Conservation (phyloP, 345 rosid genomes). For the Firmiana major region DNA sequence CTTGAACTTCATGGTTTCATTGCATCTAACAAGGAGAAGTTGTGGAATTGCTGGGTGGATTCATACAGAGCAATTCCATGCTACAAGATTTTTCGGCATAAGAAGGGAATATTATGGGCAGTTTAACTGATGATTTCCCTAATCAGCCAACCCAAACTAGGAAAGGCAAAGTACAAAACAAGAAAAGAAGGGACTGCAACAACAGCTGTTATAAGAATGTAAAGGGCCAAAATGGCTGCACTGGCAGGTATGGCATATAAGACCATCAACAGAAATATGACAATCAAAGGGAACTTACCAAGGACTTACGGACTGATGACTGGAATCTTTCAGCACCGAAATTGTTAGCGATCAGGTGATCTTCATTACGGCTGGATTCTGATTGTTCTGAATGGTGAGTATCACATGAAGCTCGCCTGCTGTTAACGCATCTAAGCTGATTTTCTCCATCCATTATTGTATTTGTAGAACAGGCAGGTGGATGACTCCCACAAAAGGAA, state of each 20-base stretch:
- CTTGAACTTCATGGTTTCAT: neutral
- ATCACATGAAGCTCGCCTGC: conserved; percentile 1
- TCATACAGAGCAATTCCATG: conserved; percentile 5
- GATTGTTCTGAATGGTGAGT: neutral
- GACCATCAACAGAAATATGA: conserved; percentile 45
- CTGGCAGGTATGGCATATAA: conserved; percentile 62
- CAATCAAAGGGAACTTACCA: conserved; percentile 64
- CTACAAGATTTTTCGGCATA: neutral
- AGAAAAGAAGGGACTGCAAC: conserved; percentile 63
- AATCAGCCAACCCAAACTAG: conserved; percentile 61
- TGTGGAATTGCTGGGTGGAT: conserved; percentile 1
- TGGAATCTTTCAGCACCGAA: conserved; percentile 37
- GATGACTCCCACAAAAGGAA: conserved; percentile 21
- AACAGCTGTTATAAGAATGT: conserved; percentile 47
- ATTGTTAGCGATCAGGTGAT: conserved; percentile 12
- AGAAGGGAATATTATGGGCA: neutral
- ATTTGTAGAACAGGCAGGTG: conserved; percentile 13
- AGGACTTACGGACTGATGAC: conserved; percentile 42
- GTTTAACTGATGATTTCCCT: conserved; percentile 51
- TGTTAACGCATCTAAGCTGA: conserved; percentile 16
- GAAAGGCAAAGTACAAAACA: conserved; percentile 53
- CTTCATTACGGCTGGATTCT: neutral
- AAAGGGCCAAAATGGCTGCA: conserved; percentile 54
- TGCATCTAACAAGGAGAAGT: neutral
- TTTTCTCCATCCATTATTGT: conserved; percentile 21